Conservation (phyloP, 2,329 filamentous ascomycete species). For the Fusarium miscanthi region DNA sequence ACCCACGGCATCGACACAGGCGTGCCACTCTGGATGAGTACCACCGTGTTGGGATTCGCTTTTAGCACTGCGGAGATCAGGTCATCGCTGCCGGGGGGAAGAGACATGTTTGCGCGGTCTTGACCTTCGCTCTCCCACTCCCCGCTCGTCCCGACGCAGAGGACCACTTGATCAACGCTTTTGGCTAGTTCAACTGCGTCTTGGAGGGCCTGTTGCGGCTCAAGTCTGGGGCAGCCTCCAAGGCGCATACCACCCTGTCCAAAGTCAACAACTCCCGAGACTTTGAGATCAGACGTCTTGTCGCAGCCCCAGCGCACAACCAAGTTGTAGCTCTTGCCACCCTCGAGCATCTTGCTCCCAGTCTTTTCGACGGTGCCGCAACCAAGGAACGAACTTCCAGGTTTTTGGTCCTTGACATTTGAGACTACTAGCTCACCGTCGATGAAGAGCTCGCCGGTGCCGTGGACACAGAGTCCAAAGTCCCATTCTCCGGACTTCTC, state of each 20-base stretch:
- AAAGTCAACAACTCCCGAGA: neutral
- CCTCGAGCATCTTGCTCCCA: neutral
- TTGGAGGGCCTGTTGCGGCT: neutral
- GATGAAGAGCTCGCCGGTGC: neutral
- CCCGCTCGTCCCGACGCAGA: neutral
- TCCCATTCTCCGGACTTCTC: neutral
- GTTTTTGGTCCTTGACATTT: neutral
- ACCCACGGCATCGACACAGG: slow-evolving; percentile 10
- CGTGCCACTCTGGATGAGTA: neutral
- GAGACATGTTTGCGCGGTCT: neutral
- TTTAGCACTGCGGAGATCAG: neutral
- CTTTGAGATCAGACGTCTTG: neutral
- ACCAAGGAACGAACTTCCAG: neutral
- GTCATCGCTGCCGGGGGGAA: neutral
- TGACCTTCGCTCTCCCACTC: slow-evolving; percentile 12
- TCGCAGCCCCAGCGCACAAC: slow-evolving; percentile 5
- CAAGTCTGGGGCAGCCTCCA: neutral
- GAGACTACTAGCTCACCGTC: neutral
- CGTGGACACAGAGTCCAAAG: slow-evolving; percentile 1
- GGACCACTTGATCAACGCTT: neutral
- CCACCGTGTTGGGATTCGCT: neutral
- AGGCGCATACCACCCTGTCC: neutral
- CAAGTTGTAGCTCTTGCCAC: neutral
- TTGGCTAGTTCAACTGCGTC: neutral
- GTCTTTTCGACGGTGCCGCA: neutral